Evolutionary conservation across 2,329 filamentous ascomycete genomes (phyloP), one percentile per base, ranked within the genome.

Genomic region (Emergomyces pasteurianus): DNA sequence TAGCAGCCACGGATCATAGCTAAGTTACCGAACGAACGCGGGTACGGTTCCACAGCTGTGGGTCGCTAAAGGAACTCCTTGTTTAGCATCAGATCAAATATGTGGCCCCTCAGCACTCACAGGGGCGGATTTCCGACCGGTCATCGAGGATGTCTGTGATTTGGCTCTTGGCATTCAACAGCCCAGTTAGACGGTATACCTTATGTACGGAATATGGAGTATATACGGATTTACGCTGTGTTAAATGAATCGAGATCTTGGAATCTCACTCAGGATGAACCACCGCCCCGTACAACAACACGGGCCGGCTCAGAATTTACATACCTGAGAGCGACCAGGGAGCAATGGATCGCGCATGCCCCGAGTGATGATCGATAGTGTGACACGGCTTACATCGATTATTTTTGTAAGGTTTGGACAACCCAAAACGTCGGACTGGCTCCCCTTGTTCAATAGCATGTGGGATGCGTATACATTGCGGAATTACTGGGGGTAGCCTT

Each of bases 401-500:
- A 3, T 54, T 18, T 21, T 6, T 54, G 50, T 54, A 2, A 63
- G 62, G 3, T 7, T 65, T 0, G 65, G 64, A 0, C 43, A 65
- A 6, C 59, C 64, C 6, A 50, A 57, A 1, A 63, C 68, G 2
- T 54, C 31, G 12, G 63, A 67, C 8, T 71, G 67, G 57, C 67
- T 65, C 1, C 69, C 69, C 5, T 31, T 65, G 8, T 70, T 69
- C 54, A 68, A 65, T 10, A 63, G 64, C 21, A 64, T 66, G 38
- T 62, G 58, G 46, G 65, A 71, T 60, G 61, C 65, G 9, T 69
- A 67, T 49, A 69, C 69, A 4, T 8, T 71, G 18, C 65, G 68
- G 14, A 63, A 65, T 5, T 69, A 66, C 36, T 72, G 69, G 69
- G 67, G 69, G 69, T 71, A 1, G 10, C 65, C 1, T 26, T 61